Evolutionary conservation across 148 eudicot species (phyloP).

Genomic region (Chenopodium quinoa): DNA sequence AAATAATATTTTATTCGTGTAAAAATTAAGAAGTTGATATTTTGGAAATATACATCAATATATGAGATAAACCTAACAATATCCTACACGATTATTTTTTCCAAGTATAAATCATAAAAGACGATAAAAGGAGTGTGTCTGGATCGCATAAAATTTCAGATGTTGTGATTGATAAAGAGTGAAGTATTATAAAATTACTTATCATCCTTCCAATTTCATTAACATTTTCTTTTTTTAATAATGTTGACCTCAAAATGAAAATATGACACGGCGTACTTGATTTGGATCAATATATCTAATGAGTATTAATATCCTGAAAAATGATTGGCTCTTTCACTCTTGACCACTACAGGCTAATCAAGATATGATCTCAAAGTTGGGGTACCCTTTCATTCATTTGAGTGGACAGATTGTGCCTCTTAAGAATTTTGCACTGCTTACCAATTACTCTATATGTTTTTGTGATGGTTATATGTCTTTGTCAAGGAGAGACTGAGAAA

Average conservation of each 20-base stretch:
- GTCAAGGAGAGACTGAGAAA: not conserved
- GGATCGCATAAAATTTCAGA: too few relatives aligned
- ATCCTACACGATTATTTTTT: too few relatives aligned
- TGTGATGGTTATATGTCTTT: slow-evolving; percentile 31
- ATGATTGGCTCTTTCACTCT: not conserved
- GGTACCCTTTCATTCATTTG: slow-evolving; percentile 10
- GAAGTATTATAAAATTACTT: too few relatives aligned
- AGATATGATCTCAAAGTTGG: not conserved
- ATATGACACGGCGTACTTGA: not conserved
- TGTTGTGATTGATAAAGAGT: too few relatives aligned
- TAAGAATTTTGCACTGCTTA: slow-evolving; percentile 11
- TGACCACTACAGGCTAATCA: not conserved
- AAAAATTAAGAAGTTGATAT: too few relatives aligned
- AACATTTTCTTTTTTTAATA: too few relatives aligned
- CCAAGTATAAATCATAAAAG: too few relatives aligned
- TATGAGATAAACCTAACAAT: too few relatives aligned
- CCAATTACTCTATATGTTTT: not conserved
- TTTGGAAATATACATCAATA: too few relatives aligned
- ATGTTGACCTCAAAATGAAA: not conserved
- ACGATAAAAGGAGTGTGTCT: too few relatives aligned
- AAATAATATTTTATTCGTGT: too few relatives aligned
- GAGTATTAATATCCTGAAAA: not conserved
- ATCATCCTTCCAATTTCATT: too few relatives aligned
- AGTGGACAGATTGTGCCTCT: slow-evolving; percentile 1
- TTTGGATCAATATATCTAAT: not conserved